Base-by-base conservation (phyloP, 2,329 filamentous ascomycete species). In the Plectosphaerella cucumerina region DNA sequence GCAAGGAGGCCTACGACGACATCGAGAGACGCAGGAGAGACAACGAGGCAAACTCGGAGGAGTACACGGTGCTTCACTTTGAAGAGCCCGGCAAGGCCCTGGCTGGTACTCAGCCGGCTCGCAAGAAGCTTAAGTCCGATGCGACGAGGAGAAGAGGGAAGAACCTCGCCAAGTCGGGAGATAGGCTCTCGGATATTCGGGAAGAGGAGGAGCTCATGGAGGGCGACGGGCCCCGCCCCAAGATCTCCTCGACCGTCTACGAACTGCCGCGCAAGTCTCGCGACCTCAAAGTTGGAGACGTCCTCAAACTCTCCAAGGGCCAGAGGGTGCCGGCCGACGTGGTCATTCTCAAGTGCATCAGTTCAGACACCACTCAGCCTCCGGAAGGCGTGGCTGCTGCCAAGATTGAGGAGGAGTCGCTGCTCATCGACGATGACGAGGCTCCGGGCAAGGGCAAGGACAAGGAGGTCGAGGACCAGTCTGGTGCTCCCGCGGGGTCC, bases 1-100 rank as follows among this genome's bases (percentile, higher is more conserved):
- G 91, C 17, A 99, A 99, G 67, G 95, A 99, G 70, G 95, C 94
- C 0, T 85, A 89, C 61, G 94, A 99, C 65, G 95, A 99, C 67
- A 89, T 99, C 60, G 87, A 85, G 49, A 77, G 94, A 58, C 81
- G 95, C 53, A 81, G 88, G 57, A 82, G 95, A 63, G 94, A 99
- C 67, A 88, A 87, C 15, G 94, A 99, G 68, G 93, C 94, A 3
- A 99, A 99, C 65, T 87, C 93, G 3, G 94, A 99, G 66, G 83
- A 84, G 50, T 97, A 96, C 62, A 87, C 81, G 0, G 84, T 95
- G 2, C 64, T 97, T 48, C 77, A 78, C 17, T 91, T 97, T 61
- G 80, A 83, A 44, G 81, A 86, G 44, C 75, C 79, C 3, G 70
- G 67, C 4, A 60, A 61, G 6, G 61, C 61, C 18, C 56, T 60